Conservation (phyloP, 2,329 filamentous ascomycete species). For the Ophiosphaerella narmari region DNA sequence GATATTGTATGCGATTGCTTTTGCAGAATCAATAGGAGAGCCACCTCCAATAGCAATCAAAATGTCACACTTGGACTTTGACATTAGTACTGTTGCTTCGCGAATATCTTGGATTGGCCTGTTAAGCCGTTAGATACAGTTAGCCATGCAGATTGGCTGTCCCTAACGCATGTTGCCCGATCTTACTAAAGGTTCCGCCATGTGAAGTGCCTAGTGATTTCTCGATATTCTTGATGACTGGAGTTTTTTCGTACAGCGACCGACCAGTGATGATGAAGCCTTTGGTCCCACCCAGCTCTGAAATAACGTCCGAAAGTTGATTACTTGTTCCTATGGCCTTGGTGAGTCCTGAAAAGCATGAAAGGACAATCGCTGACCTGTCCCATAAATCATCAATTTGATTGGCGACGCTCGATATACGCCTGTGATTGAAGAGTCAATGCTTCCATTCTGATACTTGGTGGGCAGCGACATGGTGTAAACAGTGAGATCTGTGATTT, state of each 20-base stretch:
- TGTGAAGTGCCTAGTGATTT: conserved; percentile 53
- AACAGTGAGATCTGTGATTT: background rate
- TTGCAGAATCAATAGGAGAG: conserved; percentile 56
- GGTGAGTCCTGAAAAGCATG: conserved; percentile 1
- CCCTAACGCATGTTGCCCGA: conserved; percentile 60
- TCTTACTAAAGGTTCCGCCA: conserved; percentile 60
- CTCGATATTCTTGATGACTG: conserved; percentile 59
- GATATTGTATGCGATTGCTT: conserved; percentile 46
- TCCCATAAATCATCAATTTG: conserved; percentile 46
- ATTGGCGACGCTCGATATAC: conserved; percentile 44
- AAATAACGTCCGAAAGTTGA: conserved; percentile 37
- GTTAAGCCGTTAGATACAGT: conserved; percentile 10
- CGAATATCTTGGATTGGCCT: conserved; percentile 43
- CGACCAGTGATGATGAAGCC: conserved; percentile 62
- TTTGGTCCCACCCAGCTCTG: conserved; percentile 49
- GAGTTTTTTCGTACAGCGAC: conserved; percentile 60
- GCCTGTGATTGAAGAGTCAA: conserved; percentile 40
- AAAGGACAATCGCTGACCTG: conserved; percentile 19
- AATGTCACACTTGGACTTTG: conserved; percentile 42
- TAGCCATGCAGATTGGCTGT: background rate
- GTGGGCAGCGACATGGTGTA: conserved; percentile 37
- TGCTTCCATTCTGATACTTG: conserved; percentile 41
- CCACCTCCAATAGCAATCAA: conserved; percentile 51
- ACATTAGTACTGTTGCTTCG: conserved; percentile 42
- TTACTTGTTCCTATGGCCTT: conserved; percentile 34